phyloP scores from a whole-genome alignment of 345 rosid species.

The Gossypium thurberi region DNA sequence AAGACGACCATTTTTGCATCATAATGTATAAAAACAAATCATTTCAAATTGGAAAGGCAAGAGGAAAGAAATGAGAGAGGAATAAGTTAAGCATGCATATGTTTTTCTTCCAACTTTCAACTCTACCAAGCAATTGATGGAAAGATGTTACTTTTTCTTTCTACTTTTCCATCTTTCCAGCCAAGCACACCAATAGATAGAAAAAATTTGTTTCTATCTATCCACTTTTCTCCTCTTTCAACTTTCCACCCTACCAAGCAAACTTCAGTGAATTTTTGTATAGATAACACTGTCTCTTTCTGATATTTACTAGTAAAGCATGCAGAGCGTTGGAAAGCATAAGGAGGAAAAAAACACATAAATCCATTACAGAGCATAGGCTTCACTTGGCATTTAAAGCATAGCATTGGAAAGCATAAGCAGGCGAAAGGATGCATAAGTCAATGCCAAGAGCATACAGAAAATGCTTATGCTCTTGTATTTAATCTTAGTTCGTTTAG shows the following conservation, averaged over 20 bases:
- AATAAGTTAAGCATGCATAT: background rate
- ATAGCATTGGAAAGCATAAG: background rate
- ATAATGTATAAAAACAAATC: background rate
- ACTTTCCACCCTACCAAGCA: background rate
- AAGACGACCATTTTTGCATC: background rate
- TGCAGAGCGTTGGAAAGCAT: background rate
- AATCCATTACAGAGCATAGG: too few relatives aligned
- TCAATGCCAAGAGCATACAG: background rate
- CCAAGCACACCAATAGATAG: background rate
- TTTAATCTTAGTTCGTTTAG: background rate
- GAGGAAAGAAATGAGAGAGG: background rate
- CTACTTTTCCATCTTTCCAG: background rate
- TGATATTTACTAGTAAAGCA: background rate
- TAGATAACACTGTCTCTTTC: background rate
- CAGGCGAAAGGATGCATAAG: background rate
- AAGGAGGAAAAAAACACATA: background rate
- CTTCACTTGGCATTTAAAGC: background rate
- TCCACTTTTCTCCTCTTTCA: background rate
- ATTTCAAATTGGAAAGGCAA: background rate
- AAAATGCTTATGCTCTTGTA: background rate
- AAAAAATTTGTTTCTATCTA: background rate
- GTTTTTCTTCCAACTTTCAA: background rate
- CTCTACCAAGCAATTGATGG: background rate
- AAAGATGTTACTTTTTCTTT: background rate
- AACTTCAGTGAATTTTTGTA: background rate